Percentiles rank a stretch among this genome's conserved stretches.
Conservation (phyloP, 495 filamentous ascomycete genomes). For the Penicillium verhagenii region DNA sequence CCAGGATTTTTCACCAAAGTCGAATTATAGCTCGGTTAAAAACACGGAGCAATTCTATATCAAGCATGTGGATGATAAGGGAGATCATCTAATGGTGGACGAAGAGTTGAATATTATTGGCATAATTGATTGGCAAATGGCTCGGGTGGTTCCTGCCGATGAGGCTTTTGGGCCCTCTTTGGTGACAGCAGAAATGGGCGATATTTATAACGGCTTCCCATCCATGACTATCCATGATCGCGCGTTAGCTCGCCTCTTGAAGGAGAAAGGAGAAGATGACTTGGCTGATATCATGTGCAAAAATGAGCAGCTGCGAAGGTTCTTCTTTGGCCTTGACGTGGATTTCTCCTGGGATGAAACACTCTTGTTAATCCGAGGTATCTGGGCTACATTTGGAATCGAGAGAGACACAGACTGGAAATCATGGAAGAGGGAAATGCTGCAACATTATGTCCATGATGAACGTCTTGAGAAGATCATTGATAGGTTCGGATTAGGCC, state of each 20-base stretch:
- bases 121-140: slow-evolving; percentile 42
- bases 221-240: slow-evolving; percentile 3
- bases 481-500: slow-evolving; percentile 1
- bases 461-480: neutral
- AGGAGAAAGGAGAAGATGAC: neutral
- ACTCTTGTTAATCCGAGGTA: slow-evolving; percentile 4
- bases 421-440: slow-evolving; percentile 7
- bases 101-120: slow-evolving; percentile 38
- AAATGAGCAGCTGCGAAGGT: slow-evolving; percentile 6
- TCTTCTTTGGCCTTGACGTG: slow-evolving; percentile 13
- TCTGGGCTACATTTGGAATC: slow-evolving; percentile 10
- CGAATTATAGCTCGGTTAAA: slow-evolving; percentile 1
- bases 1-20: neutral
- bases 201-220: slow-evolving; percentile 17
- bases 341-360: slow-evolving; percentile 16
- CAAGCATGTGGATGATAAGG: slow-evolving; percentile 44
- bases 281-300: slow-evolving; percentile 6
- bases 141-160: slow-evolving; percentile 24
- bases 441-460: slow-evolving; percentile 3
- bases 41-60: slow-evolving; percentile 32
- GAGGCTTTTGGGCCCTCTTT: slow-evolving; percentile 36
- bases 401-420: slow-evolving; percentile 7
- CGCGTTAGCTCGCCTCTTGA: slow-evolving; percentile 6
- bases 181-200: slow-evolving; percentile 33
- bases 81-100: slow-evolving; percentile 43